Conservation (phyloP, 2,329 filamentous ascomycete species). For the Cryphonectria japonica region DNA sequence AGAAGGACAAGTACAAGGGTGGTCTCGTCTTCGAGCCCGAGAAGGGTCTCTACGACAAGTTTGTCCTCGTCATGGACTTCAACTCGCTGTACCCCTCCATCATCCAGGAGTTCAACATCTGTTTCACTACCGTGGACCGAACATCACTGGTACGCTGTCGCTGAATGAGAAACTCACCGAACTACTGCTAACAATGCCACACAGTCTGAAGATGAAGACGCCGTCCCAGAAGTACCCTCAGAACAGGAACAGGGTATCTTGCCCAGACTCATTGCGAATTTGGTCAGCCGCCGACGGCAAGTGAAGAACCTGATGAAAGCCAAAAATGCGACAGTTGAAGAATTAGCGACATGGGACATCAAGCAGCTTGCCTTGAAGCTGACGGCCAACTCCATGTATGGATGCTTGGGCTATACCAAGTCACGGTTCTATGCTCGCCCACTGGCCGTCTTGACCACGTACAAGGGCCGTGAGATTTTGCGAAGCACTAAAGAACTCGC, state of each 20-base stretch:
- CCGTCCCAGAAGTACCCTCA: conserved; percentile 82
- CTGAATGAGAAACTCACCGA: neutral
- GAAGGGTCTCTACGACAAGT: conserved; percentile 97
- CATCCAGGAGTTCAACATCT: conserved; percentile 99
- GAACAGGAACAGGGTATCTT: conserved; percentile 83
- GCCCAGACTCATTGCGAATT: conserved; percentile 86
- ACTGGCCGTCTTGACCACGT: conserved; percentile 92
- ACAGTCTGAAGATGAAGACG: conserved; percentile 80
- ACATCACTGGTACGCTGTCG: conserved; percentile 63
- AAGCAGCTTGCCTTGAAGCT: conserved; percentile 96
- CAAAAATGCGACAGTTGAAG: conserved; percentile 80
- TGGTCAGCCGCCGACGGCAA: conserved; percentile 85
- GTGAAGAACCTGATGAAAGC: conserved; percentile 98
- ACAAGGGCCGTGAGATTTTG: conserved; percentile 96
- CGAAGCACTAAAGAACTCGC: conserved; percentile 94
- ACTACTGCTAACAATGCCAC: conserved; percentile 38
- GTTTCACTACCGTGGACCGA: conserved; percentile 95
- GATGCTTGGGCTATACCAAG: conserved; percentile 94
- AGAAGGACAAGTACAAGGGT: conserved; percentile 99
- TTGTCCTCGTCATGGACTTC: conserved; percentile 99
- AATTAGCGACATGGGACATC: conserved; percentile 95
- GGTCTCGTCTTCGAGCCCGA: conserved; percentile 98
- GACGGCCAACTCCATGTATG: conserved; percentile 99
- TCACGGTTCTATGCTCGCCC: conserved; percentile 97
- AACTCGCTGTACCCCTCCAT: conserved; percentile 98